Evolutionary conservation across 2,329 filamentous ascomycete species (phyloP), one percentile per base, ranked within the genome.

Genomic region (Botrytis deweyae): DNA sequence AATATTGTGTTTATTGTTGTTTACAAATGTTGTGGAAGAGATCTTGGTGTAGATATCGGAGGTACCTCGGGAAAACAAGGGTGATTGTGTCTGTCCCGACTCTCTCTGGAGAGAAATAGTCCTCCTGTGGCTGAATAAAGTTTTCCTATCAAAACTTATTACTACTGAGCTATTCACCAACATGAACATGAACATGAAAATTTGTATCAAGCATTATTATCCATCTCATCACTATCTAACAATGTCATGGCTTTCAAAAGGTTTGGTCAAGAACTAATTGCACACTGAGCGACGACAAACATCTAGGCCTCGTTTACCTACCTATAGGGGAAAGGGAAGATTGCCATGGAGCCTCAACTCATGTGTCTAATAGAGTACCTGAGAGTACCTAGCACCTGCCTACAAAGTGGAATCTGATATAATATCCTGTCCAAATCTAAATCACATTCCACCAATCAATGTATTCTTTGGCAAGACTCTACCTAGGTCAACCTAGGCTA

Each of bases 311-410:
- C 46, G 59, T 67, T 42, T 72, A 55, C 16, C 22, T 52, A 33
- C 59, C 44, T 66, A 66, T 42, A 55, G 29, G 40, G 58, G 49
- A 36, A 46, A 25, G 9, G 29, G 33, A 52, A n/a, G 38, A 40
- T 40, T 36, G 20, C 22, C 18, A 29, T 38, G 42, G 64, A 72
- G 71, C 71, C 71, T 72, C 63, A 72, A 68, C 40, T 8, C 29
- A 52, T 33, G 22, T 25, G 20, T 63, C 22, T 33, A 10, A 4
- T n/a, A 38, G 22, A 25, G 9, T 38, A 38, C 20, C 44, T 46
- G 33, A 52, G 42, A 42, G 40, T 42, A 18, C 49, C 25, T n/a
- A n/a, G 25, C 52, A 55, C 2, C n/a, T 55, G 7, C 52, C 25
- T 44, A 20, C 18, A 20, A 33, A 49, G 38, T 63, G 44, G 7